These are phyloP conservation scores for Nakaseomyces sp. DNA, from an alignment of 1,139 yeast species.

Conservation along the genomic window DNA sequence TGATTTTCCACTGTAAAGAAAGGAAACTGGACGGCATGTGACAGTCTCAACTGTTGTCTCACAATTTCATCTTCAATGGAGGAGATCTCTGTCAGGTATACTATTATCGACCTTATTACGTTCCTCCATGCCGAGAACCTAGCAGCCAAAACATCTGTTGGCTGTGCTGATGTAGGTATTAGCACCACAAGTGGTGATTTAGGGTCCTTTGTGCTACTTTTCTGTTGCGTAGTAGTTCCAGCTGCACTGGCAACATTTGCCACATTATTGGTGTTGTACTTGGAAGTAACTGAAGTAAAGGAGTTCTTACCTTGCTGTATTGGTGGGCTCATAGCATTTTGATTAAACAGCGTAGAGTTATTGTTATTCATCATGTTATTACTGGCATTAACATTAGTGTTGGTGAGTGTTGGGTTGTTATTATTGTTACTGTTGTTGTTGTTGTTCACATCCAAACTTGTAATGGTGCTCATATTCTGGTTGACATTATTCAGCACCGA, in stretches of 20 bases:
- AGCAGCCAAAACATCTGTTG: constrained; percentile 80
- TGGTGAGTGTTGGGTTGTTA: background rate
- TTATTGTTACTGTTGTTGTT: background rate
- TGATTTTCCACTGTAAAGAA: constrained; percentile 31
- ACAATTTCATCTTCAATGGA: constrained; percentile 81
- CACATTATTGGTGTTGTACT: constrained; percentile 14
- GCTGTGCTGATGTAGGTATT: constrained; percentile 52
- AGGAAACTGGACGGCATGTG: constrained; percentile 65
- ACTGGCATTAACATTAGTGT: background rate
- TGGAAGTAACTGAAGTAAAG: constrained; percentile 13
- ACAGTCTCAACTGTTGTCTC: constrained; percentile 71
- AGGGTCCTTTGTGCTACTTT: constrained; percentile 27
- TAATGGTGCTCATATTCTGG: constrained; percentile 4
- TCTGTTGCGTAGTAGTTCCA: constrained; percentile 10
- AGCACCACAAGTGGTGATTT: constrained; percentile 38
- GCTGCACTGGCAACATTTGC: constrained; percentile 12
- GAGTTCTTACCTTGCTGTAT: constrained; percentile 12
- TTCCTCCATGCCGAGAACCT: constrained; percentile 83
- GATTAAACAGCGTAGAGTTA: background rate
- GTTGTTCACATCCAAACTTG: background rate
- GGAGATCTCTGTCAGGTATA: constrained; percentile 69
- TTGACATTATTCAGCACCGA: background rate
- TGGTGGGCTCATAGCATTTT: constrained; percentile 3
- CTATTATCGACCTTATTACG: constrained; percentile 62
- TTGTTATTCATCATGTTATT: constrained; percentile 8